phyloP scores from a whole-genome alignment of 164 flowering plant species.

The Aristolochia contorta region DNA sequence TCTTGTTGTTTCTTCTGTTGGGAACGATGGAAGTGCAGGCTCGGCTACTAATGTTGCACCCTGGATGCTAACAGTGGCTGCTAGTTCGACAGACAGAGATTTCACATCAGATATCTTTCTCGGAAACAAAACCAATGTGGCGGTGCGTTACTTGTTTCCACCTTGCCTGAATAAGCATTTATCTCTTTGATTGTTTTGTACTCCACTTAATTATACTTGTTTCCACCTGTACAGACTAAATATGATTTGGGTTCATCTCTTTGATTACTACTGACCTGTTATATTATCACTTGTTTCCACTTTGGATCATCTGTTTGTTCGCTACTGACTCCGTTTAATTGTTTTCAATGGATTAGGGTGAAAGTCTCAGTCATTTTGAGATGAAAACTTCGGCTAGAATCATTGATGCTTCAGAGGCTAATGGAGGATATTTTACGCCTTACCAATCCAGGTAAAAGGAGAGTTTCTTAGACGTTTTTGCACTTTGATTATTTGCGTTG shows the following conservation, averaged over 20 bases:
- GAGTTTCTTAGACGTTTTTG: too few species aligned
- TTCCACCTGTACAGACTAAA: neutral
- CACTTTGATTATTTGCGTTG: too few species aligned
- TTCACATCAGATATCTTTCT: constrained; percentile 50
- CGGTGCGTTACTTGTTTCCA: constrained; percentile 22
- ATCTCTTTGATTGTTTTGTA: too few species aligned
- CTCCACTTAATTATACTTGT: too few species aligned
- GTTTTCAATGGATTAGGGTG: constrained; percentile 35
- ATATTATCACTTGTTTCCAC: too few species aligned
- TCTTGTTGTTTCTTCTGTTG: constrained; percentile 62
- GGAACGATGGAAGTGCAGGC: constrained; percentile 53
- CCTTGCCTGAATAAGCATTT: too few species aligned
- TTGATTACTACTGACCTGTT: neutral
- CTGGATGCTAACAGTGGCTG: constrained; percentile 77
- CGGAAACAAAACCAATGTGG: constrained; percentile 33
- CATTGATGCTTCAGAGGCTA: constrained; percentile 58
- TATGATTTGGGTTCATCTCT: neutral
- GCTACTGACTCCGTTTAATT: neutral
- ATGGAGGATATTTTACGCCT: constrained; percentile 68
- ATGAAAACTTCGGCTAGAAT: constrained; percentile 39
- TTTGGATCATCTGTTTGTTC: too few species aligned
- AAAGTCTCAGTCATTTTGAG: constrained; percentile 40
- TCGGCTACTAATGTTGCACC: constrained; percentile 77
- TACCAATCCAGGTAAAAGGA: constrained; percentile 74
- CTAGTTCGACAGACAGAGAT: constrained; percentile 73